A percentile compares a stretch with the other conserved stretches of the same genome.
Conservation (phyloP, 306 rosid genomes). For the Casuarina cunninghamiana region DNA sequence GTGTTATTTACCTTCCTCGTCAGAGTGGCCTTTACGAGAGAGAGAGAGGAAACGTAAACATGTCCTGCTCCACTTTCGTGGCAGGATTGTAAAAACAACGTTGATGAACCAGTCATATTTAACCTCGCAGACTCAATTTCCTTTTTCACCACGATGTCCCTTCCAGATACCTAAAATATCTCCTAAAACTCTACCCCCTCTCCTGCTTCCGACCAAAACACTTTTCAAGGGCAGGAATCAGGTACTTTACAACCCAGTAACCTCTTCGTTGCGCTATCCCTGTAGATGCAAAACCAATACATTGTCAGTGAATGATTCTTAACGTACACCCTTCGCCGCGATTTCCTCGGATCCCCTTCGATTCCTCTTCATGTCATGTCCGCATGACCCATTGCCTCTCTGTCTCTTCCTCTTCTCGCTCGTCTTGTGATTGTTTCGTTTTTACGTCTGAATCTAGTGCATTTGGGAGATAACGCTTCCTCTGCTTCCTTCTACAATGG, state of each 20-base stretch:
- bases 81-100: not conserved
- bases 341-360: conserved; percentile 58
- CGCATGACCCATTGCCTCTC: conserved; percentile 3
- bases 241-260: not conserved
- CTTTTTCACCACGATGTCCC: not conserved
- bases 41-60: no score
- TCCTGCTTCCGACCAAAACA: not conserved
- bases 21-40: no score
- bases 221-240: not conserved
- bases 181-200: not conserved
- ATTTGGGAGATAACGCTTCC: conserved; percentile 28
- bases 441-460: conserved; percentile 24
- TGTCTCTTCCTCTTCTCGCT: not conserved
- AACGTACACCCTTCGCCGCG: conserved; percentile 49
- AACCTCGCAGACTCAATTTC: not conserved
- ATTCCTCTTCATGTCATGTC: conserved; percentile 16
- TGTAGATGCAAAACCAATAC: not conserved
- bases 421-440: conserved; percentile 26
- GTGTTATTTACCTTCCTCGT: no score
- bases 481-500: conserved; percentile 40
- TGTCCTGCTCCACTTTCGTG: not conserved
- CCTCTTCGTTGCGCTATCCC: not conserved
- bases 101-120: not conserved
- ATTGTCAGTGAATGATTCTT: conserved; percentile 42
- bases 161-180: not conserved